Base-by-base conservation (phyloP, 305 asterid genomes). In the Ajuga reptans region DNA sequence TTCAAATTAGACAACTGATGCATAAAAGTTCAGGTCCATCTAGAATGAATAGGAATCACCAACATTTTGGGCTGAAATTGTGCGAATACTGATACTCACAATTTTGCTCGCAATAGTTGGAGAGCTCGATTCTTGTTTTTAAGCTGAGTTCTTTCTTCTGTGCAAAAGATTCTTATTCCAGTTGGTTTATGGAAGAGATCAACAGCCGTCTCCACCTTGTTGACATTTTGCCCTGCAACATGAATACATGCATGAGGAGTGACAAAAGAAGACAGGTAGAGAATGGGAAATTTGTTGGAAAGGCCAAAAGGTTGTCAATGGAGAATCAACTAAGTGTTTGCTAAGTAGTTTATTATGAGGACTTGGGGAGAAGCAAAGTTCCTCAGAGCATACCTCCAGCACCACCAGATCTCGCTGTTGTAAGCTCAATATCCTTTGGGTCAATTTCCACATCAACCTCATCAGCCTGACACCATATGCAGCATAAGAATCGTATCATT, bases 141-240 rank as follows among this genome's bases (percentile, higher is more conserved):
- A 47, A 90, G 95, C 79, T 90, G 98, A 75, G 86, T 82, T 75
- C 98, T 84, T 84, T 90, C 98, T 82, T 92, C 98, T 2, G 98
- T 92, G 79, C 97, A 92, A 75, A 92, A 92, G 69, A 92, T 92
- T 82, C 98, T 81, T 73, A 92, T 92, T 75, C 98, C 97, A 0
- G 98, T 92, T 68, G 98, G 98, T 74, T 92, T 92, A 83, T 92
- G 98, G 82, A 79, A 79, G 66, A 92, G 97, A 87, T 92, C 98
- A 77, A 87, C 83, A 72, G 97, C 98, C 10, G 97, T 92, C 87
- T 92, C 98, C 85, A 92, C 98, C 89, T 92, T 92, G 84, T 92
- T 92, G 55, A 92, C 98, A 86, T 92, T 92, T 84, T 92, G 98
- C 75, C 98, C 97, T 92, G 92, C 83, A 83, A 31, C 66, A 65